phyloP scores from a whole-genome alignment of 306 rosid genomes.

The Dicorynia guianensis region DNA sequence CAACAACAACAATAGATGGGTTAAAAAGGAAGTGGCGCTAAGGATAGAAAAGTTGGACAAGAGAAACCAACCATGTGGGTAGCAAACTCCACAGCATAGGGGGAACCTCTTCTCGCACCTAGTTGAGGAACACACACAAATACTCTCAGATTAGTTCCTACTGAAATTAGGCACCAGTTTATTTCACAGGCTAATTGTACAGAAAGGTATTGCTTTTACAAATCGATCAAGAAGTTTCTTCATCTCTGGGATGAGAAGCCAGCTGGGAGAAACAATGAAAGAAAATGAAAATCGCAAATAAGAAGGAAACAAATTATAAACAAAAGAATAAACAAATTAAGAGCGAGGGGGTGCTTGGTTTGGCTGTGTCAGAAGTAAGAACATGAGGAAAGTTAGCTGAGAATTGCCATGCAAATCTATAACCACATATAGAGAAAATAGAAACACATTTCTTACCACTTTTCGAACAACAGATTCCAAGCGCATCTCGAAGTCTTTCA shows the following conservation, averaged over 20 bases:
- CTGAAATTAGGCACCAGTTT: neutral
- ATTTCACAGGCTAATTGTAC: neutral
- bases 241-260: too few species aligned
- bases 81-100: neutral
- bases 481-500: neutral
- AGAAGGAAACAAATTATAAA: too few species aligned
- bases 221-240: neutral
- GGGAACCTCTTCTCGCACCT: conserved; percentile 50
- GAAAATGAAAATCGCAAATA: too few species aligned
- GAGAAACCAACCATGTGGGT: conserved; percentile 48
- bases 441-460: conserved; percentile 44
- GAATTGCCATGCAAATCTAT: neutral
- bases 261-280: too few species aligned
- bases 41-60: neutral
- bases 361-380: neutral
- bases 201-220: neutral
- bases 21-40: too few species aligned
- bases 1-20: neutral
- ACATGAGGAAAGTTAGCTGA: neutral
- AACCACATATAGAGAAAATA: neutral
- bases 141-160: neutral
- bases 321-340: too few species aligned
- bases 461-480: conserved; percentile 28
- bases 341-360: too few species aligned
- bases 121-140: conserved; percentile 3